Conservation (phyloP, 495 filamentous ascomycete species). For the Aspergillus sparsus region DNA sequence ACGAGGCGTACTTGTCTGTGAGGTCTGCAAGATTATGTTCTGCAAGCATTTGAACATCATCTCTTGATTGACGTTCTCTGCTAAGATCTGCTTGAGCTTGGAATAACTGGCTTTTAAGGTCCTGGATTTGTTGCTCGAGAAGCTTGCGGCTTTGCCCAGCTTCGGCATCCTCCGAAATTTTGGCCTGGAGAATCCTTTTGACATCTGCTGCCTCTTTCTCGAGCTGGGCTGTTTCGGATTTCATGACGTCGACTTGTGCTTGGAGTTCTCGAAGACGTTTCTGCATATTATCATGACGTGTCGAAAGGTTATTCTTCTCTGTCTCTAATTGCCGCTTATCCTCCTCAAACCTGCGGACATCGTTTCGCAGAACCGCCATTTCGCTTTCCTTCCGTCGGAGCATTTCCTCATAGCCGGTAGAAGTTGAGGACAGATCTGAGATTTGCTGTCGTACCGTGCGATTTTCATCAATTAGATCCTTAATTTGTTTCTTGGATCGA, state of each 20-base stretch:
- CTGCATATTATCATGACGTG: slow-evolving; percentile 79
- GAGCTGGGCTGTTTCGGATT: slow-evolving; percentile 75
- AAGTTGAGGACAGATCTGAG: slow-evolving; percentile 83
- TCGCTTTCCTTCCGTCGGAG: slow-evolving; percentile 94
- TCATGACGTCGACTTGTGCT: slow-evolving; percentile 84
- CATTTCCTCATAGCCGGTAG: slow-evolving; percentile 91
- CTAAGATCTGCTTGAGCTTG: slow-evolving; percentile 85
- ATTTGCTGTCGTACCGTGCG: slow-evolving; percentile 82
- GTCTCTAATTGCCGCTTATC: slow-evolving; percentile 76
- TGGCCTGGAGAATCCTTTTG: slow-evolving; percentile 80
- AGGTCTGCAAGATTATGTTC: slow-evolving; percentile 84
- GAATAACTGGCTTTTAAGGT: slow-evolving; percentile 82
- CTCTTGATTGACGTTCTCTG: slow-evolving; percentile 89
- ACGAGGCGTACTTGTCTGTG: slow-evolving; percentile 78
- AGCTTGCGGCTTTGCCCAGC: slow-evolving; percentile 81
- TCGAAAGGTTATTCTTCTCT: slow-evolving; percentile 65
- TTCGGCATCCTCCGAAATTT: slow-evolving; percentile 86
- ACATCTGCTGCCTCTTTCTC: slow-evolving; percentile 89
- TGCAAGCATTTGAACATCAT: slow-evolving; percentile 88
- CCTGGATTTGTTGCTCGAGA: slow-evolving; percentile 82
- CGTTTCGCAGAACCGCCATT: slow-evolving; percentile 76
- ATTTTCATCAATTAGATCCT: slow-evolving; percentile 79
- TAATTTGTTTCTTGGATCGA: slow-evolving; percentile 64
- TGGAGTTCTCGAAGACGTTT: slow-evolving; percentile 78
- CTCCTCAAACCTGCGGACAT: slow-evolving; percentile 74